Base-by-base conservation (phyloP, 768 basidiomycete genomes). In the Xerocomus brunneocitrinus region DNA sequence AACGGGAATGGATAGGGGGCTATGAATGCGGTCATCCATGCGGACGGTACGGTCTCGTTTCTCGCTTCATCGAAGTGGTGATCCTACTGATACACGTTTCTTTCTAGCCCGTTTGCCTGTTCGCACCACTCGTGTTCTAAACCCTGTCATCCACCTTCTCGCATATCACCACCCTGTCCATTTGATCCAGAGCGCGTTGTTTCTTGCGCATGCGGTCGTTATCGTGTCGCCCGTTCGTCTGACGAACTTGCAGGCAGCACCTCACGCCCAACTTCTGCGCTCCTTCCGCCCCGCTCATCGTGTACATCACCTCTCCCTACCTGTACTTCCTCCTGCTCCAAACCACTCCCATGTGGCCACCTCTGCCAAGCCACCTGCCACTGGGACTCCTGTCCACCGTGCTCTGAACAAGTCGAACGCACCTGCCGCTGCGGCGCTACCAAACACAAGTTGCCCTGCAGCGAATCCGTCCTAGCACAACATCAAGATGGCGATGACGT, bases 341-440 rank as follows among this genome's bases (percentile, higher is more conserved):
- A 84, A 62, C 73, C 76, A 0, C 79, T 84, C 12, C 65, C 74
- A 7, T 99, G 97, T 61, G 79, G 77, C 0, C 97, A 99, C 66
- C 68, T 72, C 5, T 99, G 97, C 63, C 71, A 75, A 12, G 67
- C 66, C 0, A 72, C 62, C 9, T 98, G 97, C 62, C 95, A 98
- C 64, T 72, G 71, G 16, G 91, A 87, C 1, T 67, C 79, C 0
- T 98, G 95, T 61, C 86, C 87, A 0, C 89, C 92, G 0, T 98
- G 95, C 68, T 66, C 70, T 1, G 80, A 87, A 47, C 71, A 74
- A 42, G 76, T 94, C 39, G 79, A 83, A 4, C 76, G 87, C 6
- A 87, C 89, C 3, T 99, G 97, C 67, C 79, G 97, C 30, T 98
- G 97, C 56, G 95, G 94, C 0, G 74, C 80, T 16, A 86, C 83